Conservation (phyloP, 31 red algal genomes). For the Asparagopsis taxiformis region DNA sequence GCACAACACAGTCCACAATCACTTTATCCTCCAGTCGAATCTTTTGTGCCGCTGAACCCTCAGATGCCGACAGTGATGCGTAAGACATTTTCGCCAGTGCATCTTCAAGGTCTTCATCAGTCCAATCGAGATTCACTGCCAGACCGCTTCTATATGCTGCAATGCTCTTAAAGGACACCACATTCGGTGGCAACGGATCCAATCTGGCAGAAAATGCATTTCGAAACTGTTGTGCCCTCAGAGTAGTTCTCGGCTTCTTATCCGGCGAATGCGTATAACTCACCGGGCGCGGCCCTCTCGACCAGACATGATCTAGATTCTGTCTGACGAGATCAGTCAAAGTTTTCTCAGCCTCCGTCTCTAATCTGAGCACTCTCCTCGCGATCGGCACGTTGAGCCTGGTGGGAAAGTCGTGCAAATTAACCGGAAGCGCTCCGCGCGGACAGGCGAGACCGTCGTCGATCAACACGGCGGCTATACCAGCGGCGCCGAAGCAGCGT, state of each 20-base stretch:
- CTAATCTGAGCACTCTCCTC: constrained; percentile 35
- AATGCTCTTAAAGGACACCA: constrained; percentile 51
- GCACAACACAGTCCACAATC: constrained; percentile 38
- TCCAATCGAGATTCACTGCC: constrained; percentile 26
- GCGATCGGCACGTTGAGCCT: constrained; percentile 23
- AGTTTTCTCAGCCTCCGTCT: constrained; percentile 53
- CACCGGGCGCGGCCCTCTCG: neutral
- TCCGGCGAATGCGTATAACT: neutral
- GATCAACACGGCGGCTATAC: constrained; percentile 50
- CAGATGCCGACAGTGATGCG: too few species aligned
- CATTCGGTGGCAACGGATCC: constrained; percentile 13
- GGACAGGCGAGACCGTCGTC: constrained; percentile 50
- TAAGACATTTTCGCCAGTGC: constrained; percentile 8
- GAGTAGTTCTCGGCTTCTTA: neutral
- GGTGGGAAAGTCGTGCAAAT: constrained; percentile 15
- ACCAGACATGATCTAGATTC: constrained; percentile 28
- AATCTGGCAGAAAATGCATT: constrained; percentile 15
- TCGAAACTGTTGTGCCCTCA: constrained; percentile 23
- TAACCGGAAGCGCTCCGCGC: neutral
- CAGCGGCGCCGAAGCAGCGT: constrained; percentile 33
- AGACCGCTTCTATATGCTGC: constrained; percentile 47
- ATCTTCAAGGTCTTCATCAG: constrained; percentile 50
- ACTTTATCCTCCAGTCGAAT: constrained; percentile 11
- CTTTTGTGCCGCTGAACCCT: neutral
- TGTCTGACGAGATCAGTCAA: constrained; percentile 26